Evolutionary conservation across 192 early-diverging fungal species (phyloP).

Genomic region (Coemansia erecta): DNA sequence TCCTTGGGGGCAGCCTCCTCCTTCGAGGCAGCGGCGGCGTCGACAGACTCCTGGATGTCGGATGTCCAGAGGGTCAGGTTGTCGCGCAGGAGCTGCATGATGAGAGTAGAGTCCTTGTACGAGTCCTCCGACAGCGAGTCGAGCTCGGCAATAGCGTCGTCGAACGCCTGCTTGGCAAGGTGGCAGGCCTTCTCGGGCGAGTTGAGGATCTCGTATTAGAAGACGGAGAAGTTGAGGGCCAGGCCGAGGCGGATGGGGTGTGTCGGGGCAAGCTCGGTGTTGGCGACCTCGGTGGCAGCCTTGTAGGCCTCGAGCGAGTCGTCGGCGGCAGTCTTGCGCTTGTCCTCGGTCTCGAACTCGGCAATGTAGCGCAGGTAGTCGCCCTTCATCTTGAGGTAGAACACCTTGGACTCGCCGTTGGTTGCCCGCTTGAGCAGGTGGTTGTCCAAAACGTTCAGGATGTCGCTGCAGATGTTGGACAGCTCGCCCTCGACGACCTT

Average conservation of each 20-base stretch:
- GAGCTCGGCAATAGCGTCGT: slow-evolving; percentile 98
- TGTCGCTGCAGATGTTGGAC: slow-evolving; percentile 92
- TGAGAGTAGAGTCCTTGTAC: slow-evolving; percentile 99
- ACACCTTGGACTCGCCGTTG: slow-evolving; percentile 97
- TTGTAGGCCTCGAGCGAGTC: slow-evolving; percentile 93
- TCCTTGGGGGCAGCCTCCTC: slow-evolving; percentile 18
- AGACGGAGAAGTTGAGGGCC: slow-evolving; percentile 98
- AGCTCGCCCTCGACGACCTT: slow-evolving; percentile 94
- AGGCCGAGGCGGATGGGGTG: slow-evolving; percentile 98
- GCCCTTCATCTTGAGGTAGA: slow-evolving; percentile 99
- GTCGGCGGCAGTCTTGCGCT: slow-evolving; percentile 77
- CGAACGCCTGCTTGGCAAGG: slow-evolving; percentile 84
- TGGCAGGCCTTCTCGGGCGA: slow-evolving; percentile 96
- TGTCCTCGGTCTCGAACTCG: slow-evolving; percentile 89
- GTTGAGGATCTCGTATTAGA: slow-evolving; percentile 99
- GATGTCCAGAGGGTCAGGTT: slow-evolving; percentile 99
- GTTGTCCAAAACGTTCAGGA: slow-evolving; percentile 85
- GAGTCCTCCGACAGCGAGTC: slow-evolving; percentile 98
- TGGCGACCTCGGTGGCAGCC: slow-evolving; percentile 91
- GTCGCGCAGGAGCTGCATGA: slow-evolving; percentile 99
- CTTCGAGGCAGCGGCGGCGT: slow-evolving; percentile 22
- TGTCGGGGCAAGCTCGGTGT: slow-evolving; percentile 90
- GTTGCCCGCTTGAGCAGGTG: slow-evolving; percentile 89
- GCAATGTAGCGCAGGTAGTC: slow-evolving; percentile 99
- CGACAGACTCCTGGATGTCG: slow-evolving; percentile 65